Percentiles rank a stretch among this genome's conserved stretches.
These are phyloP conservation scores for Plenodomus lindquistii DNA, from an alignment of 2,329 filamentous ascomycete genomes.

Conservation along the genomic window DNA sequence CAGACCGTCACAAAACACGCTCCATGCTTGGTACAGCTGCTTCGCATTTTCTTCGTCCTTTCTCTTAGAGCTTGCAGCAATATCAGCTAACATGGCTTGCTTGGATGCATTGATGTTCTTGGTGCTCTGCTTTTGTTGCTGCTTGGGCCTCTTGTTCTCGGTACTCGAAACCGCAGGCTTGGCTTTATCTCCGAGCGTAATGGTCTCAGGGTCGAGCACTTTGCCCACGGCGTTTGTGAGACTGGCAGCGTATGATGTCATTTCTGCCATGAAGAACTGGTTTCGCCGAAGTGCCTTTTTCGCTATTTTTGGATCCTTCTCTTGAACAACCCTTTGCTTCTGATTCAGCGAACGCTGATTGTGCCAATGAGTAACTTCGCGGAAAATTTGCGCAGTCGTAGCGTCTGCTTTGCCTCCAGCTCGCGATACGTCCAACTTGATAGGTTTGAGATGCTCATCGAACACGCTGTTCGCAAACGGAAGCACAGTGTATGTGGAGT, in stretches of 20 bases:
- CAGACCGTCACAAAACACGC: slow-evolving; percentile 50
- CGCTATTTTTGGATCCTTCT: slow-evolving; percentile 39
- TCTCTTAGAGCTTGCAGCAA: slow-evolving; percentile 47
- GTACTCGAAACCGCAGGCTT: slow-evolving; percentile 10
- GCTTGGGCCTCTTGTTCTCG: slow-evolving; percentile 24
- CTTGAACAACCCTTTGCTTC: slow-evolving; percentile 36
- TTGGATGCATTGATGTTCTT: slow-evolving; percentile 44
- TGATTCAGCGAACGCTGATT: slow-evolving; percentile 58
- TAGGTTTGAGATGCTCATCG: slow-evolving; percentile 52
- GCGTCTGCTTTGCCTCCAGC: slow-evolving; percentile 26
- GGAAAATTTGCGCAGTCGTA: slow-evolving; percentile 50
- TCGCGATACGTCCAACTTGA: slow-evolving; percentile 45
- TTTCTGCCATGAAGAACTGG: slow-evolving; percentile 21
- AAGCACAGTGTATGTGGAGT: slow-evolving; percentile 42
- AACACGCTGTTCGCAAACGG: slow-evolving; percentile 55
- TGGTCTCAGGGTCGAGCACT: slow-evolving; percentile 17
- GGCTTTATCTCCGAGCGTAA: slow-evolving; percentile 35
- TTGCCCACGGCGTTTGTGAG: slow-evolving; percentile 20
- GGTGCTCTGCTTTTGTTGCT: slow-evolving; percentile 27
- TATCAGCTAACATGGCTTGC: slow-evolving; percentile 50
- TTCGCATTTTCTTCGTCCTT: slow-evolving; percentile 48
- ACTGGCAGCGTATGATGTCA: slow-evolving; percentile 19
- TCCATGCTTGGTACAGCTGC: slow-evolving; percentile 53
- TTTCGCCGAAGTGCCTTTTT: slow-evolving; percentile 24
- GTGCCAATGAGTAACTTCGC: slow-evolving; percentile 64